Percentiles rank a stretch among this genome's conserved stretches.
These are phyloP conservation scores for Nymphaea thermarum DNA, from an alignment of 164 flowering plant species.

Conservation along the genomic window DNA sequence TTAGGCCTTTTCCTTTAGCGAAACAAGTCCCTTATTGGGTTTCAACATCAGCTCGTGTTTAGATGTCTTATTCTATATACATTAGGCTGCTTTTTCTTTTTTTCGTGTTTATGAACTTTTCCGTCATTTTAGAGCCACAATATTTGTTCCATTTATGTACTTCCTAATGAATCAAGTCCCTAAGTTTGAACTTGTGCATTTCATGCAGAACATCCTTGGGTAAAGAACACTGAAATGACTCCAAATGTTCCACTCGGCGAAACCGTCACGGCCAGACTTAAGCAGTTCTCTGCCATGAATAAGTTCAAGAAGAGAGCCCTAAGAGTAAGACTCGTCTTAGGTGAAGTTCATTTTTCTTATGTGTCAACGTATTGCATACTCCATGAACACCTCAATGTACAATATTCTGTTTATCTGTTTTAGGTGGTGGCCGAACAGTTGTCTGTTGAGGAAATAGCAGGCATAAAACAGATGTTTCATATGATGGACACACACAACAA, in stretches of 20 bases:
- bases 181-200: background rate
- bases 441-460: conserved; percentile 50
- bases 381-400: too few relatives aligned
- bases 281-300: conserved; percentile 89
- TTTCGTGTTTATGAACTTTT: background rate
- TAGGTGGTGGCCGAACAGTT: conserved; percentile 75
- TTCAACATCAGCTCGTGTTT: background rate
- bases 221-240: conserved; percentile 65
- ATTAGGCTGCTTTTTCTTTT: too few relatives aligned
- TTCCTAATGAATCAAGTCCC: background rate
- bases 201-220: conserved; percentile 19
- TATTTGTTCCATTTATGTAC: background rate
- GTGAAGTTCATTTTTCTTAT: too few relatives aligned
- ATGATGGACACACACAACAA: conserved; percentile 80
- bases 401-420: background rate
- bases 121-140: background rate
- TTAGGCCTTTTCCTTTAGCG: too few relatives aligned
- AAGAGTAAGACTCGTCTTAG: conserved; percentile 32
- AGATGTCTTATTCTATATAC: too few relatives aligned
- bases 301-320: conserved; percentile 93
- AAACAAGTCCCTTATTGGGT: too few relatives aligned
- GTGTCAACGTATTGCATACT: too few relatives aligned
- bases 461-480: conserved; percentile 44
- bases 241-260: conserved; percentile 89
- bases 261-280: conserved; percentile 78